Base-by-base conservation (phyloP, 2,329 filamentous ascomycete genomes). In the Chaetomium sp. region DNA sequence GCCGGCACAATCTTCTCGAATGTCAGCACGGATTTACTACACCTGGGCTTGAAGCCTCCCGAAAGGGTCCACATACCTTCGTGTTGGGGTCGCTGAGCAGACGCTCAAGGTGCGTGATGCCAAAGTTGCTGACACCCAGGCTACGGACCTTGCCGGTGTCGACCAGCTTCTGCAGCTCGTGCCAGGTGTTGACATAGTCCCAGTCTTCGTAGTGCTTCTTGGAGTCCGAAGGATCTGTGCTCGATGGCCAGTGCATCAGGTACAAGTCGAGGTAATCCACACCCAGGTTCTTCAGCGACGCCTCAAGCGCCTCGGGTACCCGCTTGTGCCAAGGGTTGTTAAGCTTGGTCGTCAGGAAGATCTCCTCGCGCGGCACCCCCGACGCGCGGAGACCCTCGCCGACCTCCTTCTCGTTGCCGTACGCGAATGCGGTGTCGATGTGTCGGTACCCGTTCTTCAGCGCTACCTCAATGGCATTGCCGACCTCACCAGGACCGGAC, bases 51-150 rank as follows among this genome's bases (percentile, higher is more conserved):
- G 19, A 7, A 34, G 11, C 5, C n/a, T 2, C 12, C 2, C 6
- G 27, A 10, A 14, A 5, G 32, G 6, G 12, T n/a, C 6, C 27
- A 57, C 69, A 52, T 66, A 81, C 84, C 74, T 84, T 85, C 73
- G 77, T 81, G 61, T 76, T 77, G 9, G 81, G 78, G 64, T 87
- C 80, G 63, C 79, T 82, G 59, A 94, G 76, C 56, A 94, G 79
- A 70, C 82, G 88, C 78, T 92, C 87, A 40, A 94, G 76, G 72
- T 94, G 88, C 71, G 76, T 82, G 69, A 91, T 89, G 61, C 79
- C 86, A 70, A 95, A 94, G 79, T 95, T 95, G 71, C 87, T 90
- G 55, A 94, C 87, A 65, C 89, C 89, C 68, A 92, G 90, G 76
- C 89, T 89, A 72, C 79, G 81, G 51, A 87, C 87, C 72, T 89